Percentiles rank a stretch among this genome's conserved stretches.
These are phyloP conservation scores for Limonium bicolor DNA, from an alignment of 148 eudicot genomes.

Conservation along the genomic window DNA sequence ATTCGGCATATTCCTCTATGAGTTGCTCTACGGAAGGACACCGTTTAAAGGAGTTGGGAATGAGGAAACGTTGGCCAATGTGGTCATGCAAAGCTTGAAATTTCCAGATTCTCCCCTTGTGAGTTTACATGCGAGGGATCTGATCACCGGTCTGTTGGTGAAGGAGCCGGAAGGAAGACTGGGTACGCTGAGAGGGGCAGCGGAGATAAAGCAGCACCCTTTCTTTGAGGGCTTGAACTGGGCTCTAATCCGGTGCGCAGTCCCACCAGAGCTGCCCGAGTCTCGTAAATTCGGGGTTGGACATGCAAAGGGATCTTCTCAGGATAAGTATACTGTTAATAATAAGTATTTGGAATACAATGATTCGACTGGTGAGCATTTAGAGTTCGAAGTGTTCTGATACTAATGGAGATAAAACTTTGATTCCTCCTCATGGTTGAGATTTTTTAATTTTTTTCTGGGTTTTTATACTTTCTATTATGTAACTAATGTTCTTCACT, in stretches of 20 bases:
- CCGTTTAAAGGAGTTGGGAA: slow-evolving; percentile 77
- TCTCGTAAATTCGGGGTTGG: slow-evolving; percentile 14
- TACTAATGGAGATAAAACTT: too few relatives aligned
- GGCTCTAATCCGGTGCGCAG: slow-evolving; percentile 82
- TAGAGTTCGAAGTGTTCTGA: slow-evolving; percentile 70
- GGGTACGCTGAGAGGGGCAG: slow-evolving; percentile 78
- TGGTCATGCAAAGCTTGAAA: slow-evolving; percentile 45
- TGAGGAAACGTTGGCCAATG: slow-evolving; percentile 82
- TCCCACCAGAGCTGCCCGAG: slow-evolving; percentile 76
- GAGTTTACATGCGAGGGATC: slow-evolving; percentile 72
- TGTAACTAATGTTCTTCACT: too few relatives aligned
- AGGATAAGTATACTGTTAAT: slow-evolving; percentile 22
- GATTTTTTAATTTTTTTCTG: too few relatives aligned
- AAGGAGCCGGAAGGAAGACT: slow-evolving; percentile 75
- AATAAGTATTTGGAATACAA: slow-evolving; percentile 32
- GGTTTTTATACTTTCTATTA: too few relatives aligned
- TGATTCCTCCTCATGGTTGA: too few relatives aligned
- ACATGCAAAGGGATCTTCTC: slow-evolving; percentile 9
- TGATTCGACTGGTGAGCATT: slow-evolving; percentile 32
- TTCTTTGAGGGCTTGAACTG: slow-evolving; percentile 86
- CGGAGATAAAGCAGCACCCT: slow-evolving; percentile 83
- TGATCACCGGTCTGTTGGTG: slow-evolving; percentile 50
- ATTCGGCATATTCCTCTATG: slow-evolving; percentile 67
- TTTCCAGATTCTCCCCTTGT: slow-evolving; percentile 79
- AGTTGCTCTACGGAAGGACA: slow-evolving; percentile 82